Conservation (phyloP, 306 rosid species). For the Dryas octopetala region DNA sequence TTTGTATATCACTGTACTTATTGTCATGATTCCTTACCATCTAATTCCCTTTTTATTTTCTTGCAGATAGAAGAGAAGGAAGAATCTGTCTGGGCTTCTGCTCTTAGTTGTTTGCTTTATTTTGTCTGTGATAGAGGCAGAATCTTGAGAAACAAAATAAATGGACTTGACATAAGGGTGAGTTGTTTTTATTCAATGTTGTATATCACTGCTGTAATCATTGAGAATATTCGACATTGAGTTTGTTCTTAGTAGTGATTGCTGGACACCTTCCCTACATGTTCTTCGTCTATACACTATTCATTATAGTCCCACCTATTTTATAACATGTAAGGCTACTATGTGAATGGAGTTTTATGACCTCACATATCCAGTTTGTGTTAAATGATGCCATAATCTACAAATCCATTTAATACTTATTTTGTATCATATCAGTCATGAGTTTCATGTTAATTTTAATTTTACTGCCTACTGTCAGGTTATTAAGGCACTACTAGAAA, state of each 20-base stretch:
- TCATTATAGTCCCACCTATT: neutral
- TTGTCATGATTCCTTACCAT: slow-evolving; percentile 20
- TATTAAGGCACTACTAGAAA: slow-evolving; percentile 63
- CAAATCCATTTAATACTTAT: neutral
- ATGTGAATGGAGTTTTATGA: neutral
- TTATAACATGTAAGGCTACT: neutral
- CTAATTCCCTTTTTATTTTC: slow-evolving; percentile 18
- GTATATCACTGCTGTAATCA: neutral
- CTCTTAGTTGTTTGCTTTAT: slow-evolving; percentile 95
- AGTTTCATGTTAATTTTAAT: slow-evolving; percentile 37
- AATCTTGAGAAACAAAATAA: slow-evolving; percentile 75
- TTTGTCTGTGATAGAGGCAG: slow-evolving; percentile 94
- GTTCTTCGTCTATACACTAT: neutral
- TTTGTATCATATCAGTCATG: slow-evolving; percentile 16
- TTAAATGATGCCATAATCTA: neutral
- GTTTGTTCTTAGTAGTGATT: neutral
- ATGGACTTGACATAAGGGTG: slow-evolving; percentile 97
- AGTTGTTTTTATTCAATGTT: slow-evolving; percentile 30
- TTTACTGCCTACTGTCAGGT: slow-evolving; percentile 50
- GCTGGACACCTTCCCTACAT: neutral
- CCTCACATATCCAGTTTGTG: neutral
- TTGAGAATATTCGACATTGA: neutral
- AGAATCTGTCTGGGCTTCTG: slow-evolving; percentile 98
- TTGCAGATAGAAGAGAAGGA: slow-evolving; percentile 84
- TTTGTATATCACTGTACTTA: slow-evolving; percentile 1